A percentile compares a stretch with the other conserved stretches of the same genome.
Evolutionary conservation across 306 rosid species (phyloP).

Genomic region (Carpinus viminea): DNA sequence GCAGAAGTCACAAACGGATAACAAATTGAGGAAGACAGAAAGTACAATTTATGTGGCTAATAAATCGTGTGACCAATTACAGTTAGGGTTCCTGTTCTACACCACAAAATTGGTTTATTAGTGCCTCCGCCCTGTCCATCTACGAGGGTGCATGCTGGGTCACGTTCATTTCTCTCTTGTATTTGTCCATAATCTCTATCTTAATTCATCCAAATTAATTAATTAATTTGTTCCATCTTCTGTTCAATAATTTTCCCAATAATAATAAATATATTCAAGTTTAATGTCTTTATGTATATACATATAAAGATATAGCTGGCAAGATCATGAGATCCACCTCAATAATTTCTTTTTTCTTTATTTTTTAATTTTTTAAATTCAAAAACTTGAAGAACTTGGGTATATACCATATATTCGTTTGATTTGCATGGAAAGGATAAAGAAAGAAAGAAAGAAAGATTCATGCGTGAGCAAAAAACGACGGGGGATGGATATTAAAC

Average conservation of each 20-base stretch:
- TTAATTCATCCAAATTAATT: background rate
- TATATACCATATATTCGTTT: background rate
- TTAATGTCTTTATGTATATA: too few species aligned
- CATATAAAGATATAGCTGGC: too few species aligned
- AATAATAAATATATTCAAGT: too few species aligned
- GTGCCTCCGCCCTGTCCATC: slow-evolving; percentile 31
- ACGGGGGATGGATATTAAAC: background rate
- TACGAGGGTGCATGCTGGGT: slow-evolving; percentile 53
- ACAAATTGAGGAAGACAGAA: background rate
- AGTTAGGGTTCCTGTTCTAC: slow-evolving; percentile 12
- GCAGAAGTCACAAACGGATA: slow-evolving; percentile 48
- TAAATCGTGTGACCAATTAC: slow-evolving; percentile 36
- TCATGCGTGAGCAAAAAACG: background rate
- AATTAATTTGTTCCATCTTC: too few species aligned
- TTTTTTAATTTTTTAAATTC: background rate
- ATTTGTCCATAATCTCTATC: background rate
- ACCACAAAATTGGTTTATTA: slow-evolving; percentile 46
- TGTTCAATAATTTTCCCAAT: slow-evolving; percentile 5
- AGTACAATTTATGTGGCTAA: slow-evolving; percentile 30
- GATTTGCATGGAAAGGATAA: background rate
- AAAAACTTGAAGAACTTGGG: background rate
- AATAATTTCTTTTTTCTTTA: too few species aligned
- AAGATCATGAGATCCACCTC: too few species aligned
- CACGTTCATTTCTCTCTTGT: slow-evolving; percentile 28
- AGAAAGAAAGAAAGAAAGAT: background rate